Base-by-base conservation (phyloP, 805 yeast genomes). In the Millerago galiae region DNA sequence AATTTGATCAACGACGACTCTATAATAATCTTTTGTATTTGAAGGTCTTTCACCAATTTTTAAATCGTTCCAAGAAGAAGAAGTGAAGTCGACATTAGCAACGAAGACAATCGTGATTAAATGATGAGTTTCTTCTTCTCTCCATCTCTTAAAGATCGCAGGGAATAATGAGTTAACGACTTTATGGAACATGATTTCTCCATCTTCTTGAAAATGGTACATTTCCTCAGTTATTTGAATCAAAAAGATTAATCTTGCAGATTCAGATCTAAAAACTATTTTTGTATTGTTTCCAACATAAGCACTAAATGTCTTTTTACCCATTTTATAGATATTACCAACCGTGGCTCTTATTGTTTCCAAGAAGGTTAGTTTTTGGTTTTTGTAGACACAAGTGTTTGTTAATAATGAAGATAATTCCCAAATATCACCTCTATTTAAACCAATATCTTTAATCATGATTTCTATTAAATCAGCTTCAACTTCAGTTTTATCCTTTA, bases 201-300 rank as follows among this genome's bases (percentile, higher is more conserved):
- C 99, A 50, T 84, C 84, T 56, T 90, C 96, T 62, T 93, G 98
- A 61, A 93, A 93, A 60, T 89, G 88, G 95, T 97, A 93, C 97
- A 93, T 93, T 56, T 93, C 99, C 32, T 83, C 75, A 1, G 97
- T 85, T 47, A 90, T 78, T 58, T 93, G 99, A 39, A 93, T 79
- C 48, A 93, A 69, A 38, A 90, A 84, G 13, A 87, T 75, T 43
- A 91, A 66, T 43, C 84, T 77, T 2, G 97, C 95, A 33, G 95
- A 82, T 54, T 91, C 97, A 2, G 97, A 88, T 37, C 99, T 72
- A 59, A 85, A 91, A 0, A 89, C 86, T 25, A 93, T 66, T 50
- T 81, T 83, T 4, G 99, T 90, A 24, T 77, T 68, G 15, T 70
- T 70, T 2, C 90, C 85, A 37, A 91, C 69, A 54, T 79, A 87